Evolutionary conservation across 208 protist species (phyloP), one percentile per base, ranked within the genome.

Genomic region (Leishmania tarentolae): DNA sequence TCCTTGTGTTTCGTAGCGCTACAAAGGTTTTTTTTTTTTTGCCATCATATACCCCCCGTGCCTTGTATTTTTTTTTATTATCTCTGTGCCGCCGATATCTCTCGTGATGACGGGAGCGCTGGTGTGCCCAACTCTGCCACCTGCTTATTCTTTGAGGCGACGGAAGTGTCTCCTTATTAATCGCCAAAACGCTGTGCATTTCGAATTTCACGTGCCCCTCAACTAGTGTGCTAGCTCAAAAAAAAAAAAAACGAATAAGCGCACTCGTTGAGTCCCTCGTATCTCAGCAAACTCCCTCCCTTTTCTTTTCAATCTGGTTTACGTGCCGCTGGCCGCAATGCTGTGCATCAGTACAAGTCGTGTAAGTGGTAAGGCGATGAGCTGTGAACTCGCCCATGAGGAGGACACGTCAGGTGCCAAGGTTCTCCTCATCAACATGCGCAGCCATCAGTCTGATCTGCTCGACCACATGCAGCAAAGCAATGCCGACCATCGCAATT

Each of bases 361-460:
- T 61, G 19, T 78, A 3, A 11, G 31, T 44, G 6, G 9, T 47
- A n/a, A 47, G 57, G 50, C 57, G 57, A 40, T 37, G 68, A 19
- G 78, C 47, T 83, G 75, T 40, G 50, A 86, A 17, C 66, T 93
- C 0, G 68, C 53, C 19, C 57, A 76, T 5, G 87, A 94, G 82
- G 68, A 78, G 35, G 81, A 83, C 68, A 81, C 65, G 2, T 75
- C 44, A 13, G 57, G 75, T 24, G 69, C 75, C 50, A 87, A 88
- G 76, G 86, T 96, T 69, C 86, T 96, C 7, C 78, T 94, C 75
- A 92, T 96, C 73, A 96, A 94, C 83, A 90, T 91, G 47, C 85
- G 91, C 52, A 87, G 78, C 75, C 86, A 84, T 80, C 79, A 88
- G 59, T 90, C 79, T 19, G 90, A 91, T 61, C 78, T 84, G 19